phyloP scores from a whole-genome alignment of 257 asterid genomes.

The Nemophila menziesii region DNA sequence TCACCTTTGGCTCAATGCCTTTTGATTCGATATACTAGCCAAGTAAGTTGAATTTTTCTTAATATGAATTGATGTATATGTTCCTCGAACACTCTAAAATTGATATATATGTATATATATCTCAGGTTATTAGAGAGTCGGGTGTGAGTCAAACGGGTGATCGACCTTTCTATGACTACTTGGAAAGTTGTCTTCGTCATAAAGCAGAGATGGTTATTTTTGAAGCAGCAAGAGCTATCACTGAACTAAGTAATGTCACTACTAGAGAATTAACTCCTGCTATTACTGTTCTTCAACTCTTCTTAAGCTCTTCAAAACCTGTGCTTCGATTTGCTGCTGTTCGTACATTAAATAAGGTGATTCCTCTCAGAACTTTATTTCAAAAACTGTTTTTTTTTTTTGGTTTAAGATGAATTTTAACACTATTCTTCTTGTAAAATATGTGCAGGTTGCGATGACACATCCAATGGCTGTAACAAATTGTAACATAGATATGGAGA shows the following conservation, averaged over 20 bases:
- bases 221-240: constrained; percentile 96
- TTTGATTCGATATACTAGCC: constrained; percentile 83
- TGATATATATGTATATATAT: too few species aligned
- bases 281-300: constrained; percentile 78
- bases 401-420: not conserved
- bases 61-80: not conserved
- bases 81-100: constrained; percentile 8
- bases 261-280: constrained; percentile 92
- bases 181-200: constrained; percentile 89
- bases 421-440: not conserved
- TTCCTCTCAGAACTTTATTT: constrained; percentile 1
- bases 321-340: constrained; percentile 96
- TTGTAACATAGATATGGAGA: constrained; percentile 94
- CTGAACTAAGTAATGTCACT: constrained; percentile 69
- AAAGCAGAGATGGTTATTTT: constrained; percentile 94
- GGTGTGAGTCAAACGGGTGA: constrained; percentile 65
- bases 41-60: constrained; percentile 25
- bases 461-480: constrained; percentile 94
- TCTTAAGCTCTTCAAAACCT: constrained; percentile 85
- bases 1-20: constrained; percentile 95
- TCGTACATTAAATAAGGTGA: constrained; percentile 86
- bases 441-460: constrained; percentile 88
- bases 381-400: not conserved
- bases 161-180: constrained; percentile 90
- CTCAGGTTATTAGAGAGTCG: constrained; percentile 79